Base-by-base conservation (phyloP, 192 early-diverging fungal species). In the Coemansia sp. region DNA sequence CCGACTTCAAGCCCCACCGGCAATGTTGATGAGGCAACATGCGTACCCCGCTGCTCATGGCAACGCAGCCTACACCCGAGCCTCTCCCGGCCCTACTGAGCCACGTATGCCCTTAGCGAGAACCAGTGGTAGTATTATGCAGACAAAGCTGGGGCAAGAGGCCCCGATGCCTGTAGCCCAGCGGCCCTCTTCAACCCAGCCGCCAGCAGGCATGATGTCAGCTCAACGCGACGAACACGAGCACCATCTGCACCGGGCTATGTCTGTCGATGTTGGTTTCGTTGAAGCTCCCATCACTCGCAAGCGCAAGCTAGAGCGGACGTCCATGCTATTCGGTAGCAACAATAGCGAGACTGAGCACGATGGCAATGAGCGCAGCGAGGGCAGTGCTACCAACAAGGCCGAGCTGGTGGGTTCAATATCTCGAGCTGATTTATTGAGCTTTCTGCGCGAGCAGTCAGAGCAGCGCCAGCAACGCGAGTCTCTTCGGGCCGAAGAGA, bases 361-460 rank as follows among this genome's bases (percentile, higher is more conserved):
- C 6, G 16, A 55, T 14, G 48, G 4, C 48, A 52, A 28, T 1
- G 48, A 52, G 12, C 48, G 26, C 23, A 25, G 48, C 18, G 13
- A 26, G 9, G 26, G 25, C 14, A 52, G 21, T 33, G 52, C 2
- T 14, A 33, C 38, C 20, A 48, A 63, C 20, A 35, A 39, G 1
- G 42, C 69, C 1, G 70, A 76, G 70, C 47, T 76, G 62, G 60
- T 65, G 0, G 78, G 78, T 0, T 43, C 63, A 7, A 70, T 81
- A 12, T 63, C 48, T 23, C 62, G 78, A 25, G 45, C 60, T 0
- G 78, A 81, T 33, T 21, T 82, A 13, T 59, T 82, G n/a, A 61
- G 64, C 1, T 82, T 82, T 36, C 64, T 82, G 37, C 72, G 65
- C 35, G 72, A 77, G 38, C 71, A 73, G 39, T 64, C 72, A 10